A percentile compares a stretch with the other conserved stretches of the same genome.
phyloP scores from a whole-genome alignment of 2,329 filamentous ascomycete species.

The Ophiostoma quercus region DNA sequence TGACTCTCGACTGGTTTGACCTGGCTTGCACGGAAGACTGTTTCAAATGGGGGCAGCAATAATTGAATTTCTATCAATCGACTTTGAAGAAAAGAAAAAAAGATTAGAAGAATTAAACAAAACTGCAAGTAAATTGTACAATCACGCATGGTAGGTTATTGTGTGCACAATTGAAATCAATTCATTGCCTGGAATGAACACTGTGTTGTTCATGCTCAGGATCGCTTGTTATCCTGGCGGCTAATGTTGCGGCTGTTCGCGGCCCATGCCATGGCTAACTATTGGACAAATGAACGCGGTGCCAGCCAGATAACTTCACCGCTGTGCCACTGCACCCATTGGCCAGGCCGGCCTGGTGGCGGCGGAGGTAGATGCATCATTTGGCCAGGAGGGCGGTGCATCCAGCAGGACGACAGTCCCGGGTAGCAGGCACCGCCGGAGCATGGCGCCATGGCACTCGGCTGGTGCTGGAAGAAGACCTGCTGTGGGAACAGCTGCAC shows the following conservation, averaged over 20 bases:
- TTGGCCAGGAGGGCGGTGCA: slow-evolving; percentile 22
- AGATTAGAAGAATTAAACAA: too few relatives aligned
- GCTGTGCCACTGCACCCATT: slow-evolving; percentile 30
- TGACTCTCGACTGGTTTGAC: slow-evolving; percentile 5
- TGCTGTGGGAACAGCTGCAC: neutral
- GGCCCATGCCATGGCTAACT: slow-evolving; percentile 30
- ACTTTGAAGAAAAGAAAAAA: too few relatives aligned
- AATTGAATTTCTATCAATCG: too few relatives aligned
- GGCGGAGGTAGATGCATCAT: slow-evolving; percentile 19
- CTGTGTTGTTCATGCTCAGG: neutral
- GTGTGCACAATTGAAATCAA: too few relatives aligned
- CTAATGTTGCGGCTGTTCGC: slow-evolving; percentile 23
- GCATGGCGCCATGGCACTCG: neutral
- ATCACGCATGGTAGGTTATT: too few relatives aligned
- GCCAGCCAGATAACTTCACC: slow-evolving; percentile 51
- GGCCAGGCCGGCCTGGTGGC: slow-evolving; percentile 19
- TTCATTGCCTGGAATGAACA: neutral
- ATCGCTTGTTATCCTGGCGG: slow-evolving; percentile 21
- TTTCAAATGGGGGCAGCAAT: neutral
- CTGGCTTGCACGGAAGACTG: neutral
- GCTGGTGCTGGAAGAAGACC: neutral
- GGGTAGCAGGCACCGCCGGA: neutral
- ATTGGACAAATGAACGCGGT: slow-evolving; percentile 32
- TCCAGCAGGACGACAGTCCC: slow-evolving; percentile 21
- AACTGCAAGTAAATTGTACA: too few relatives aligned